Evolutionary conservation across 345 rosid species (phyloP).

Genomic region (Erysimum cheiranthoides): DNA sequence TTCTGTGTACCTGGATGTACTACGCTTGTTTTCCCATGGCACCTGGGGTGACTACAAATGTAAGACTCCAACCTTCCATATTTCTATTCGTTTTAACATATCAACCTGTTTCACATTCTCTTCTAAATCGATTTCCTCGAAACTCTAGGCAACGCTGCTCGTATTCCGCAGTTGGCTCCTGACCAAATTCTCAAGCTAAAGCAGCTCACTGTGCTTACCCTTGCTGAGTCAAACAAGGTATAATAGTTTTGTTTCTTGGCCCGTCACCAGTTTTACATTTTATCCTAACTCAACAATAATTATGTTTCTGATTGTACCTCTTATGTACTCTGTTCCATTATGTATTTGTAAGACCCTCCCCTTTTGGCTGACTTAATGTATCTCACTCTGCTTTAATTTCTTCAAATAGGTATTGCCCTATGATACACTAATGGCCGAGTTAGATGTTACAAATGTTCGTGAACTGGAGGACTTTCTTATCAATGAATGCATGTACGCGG

Average conservation of each 20-base stretch:
- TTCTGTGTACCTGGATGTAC: constrained; percentile 61
- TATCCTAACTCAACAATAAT: background rate
- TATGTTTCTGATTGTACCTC: background rate
- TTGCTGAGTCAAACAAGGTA: constrained; percentile 92
- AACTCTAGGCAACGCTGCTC: constrained; percentile 60
- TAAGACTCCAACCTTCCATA: constrained; percentile 34
- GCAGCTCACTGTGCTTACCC: constrained; percentile 94
- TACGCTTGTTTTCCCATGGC: constrained; percentile 88
- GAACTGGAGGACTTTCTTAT: constrained; percentile 99
- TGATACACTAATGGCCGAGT: constrained; percentile 84
- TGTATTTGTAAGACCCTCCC: background rate
- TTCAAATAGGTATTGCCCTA: constrained; percentile 74
- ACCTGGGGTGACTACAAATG: constrained; percentile 95
- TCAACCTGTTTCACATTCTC: background rate
- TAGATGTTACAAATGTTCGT: constrained; percentile 91
- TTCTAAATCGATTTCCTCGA: constrained; percentile 4
- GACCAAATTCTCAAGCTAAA: constrained; percentile 88
- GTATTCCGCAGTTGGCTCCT: constrained; percentile 68
- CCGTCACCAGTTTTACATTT: too few species aligned
- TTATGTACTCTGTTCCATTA: background rate
- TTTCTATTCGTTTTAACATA: background rate
- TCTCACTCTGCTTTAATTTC: constrained; percentile 23
- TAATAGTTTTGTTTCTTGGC: background rate
- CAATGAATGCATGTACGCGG: constrained; percentile 96
- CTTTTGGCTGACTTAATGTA: background rate